Evolutionary conservation across 495 filamentous ascomycete genomes (phyloP).

Genomic region (Xylaria palmicola): DNA sequence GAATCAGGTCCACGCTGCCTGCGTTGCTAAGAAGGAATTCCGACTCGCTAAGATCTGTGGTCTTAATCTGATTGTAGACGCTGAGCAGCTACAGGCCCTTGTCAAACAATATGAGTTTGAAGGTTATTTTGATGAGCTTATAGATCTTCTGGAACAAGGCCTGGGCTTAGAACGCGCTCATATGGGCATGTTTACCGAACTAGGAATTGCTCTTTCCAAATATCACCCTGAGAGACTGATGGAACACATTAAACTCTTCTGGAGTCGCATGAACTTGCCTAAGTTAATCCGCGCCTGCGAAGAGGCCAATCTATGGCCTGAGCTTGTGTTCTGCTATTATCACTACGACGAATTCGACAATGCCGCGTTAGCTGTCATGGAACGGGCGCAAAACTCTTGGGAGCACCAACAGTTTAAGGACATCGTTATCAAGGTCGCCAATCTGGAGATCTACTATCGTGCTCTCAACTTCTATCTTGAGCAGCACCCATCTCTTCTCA

Average conservation of each 20-base stretch:
- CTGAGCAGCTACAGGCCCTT: constrained; percentile 89
- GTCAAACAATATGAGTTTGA: constrained; percentile 96
- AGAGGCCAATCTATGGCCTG: constrained; percentile 95
- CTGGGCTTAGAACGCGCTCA: constrained; percentile 83
- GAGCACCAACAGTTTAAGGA: constrained; percentile 99
- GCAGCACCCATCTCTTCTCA: constrained; percentile 92
- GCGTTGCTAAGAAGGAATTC: constrained; percentile 98
- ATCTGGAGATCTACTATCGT: constrained; percentile 98
- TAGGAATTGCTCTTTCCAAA: constrained; percentile 93
- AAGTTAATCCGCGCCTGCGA: constrained; percentile 96
- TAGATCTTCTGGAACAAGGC: constrained; percentile 89
- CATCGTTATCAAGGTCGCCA: constrained; percentile 96
- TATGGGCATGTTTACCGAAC: constrained; percentile 93
- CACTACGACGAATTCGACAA: constrained; percentile 99
- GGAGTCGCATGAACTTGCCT: constrained; percentile 96
- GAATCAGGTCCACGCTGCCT: constrained; percentile 98
- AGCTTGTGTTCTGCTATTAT: constrained; percentile 97
- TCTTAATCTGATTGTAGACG: constrained; percentile 97
- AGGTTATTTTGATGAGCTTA: constrained; percentile 98
- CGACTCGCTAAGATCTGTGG: constrained; percentile 98
- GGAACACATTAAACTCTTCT: constrained; percentile 99
- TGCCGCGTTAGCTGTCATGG: constrained; percentile 98
- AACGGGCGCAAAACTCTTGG: constrained; percentile 96
- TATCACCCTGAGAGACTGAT: constrained; percentile 95
- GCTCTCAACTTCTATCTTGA: constrained; percentile 97